These are phyloP conservation scores for Clonostachys chloroleuca DNA, from an alignment of 2,329 filamentous ascomycete genomes.

Conservation along the genomic window DNA sequence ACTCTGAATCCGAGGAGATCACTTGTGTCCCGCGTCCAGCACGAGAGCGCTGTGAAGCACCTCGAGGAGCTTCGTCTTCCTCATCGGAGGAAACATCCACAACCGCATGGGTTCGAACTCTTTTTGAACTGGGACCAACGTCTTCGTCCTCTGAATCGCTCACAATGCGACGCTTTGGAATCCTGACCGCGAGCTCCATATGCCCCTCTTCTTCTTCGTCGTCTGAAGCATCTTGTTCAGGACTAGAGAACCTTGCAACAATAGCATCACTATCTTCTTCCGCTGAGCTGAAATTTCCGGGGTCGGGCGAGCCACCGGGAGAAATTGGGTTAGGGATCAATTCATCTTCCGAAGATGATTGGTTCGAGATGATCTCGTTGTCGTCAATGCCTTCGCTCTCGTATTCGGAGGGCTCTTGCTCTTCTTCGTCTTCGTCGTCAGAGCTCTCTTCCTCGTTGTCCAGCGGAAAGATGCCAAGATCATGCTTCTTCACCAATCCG, in stretches of 20 bases:
- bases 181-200: too few relatives aligned
- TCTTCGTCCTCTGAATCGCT: conserved; percentile 5
- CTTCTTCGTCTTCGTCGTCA: not conserved
- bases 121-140: not conserved
- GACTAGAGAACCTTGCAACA: conserved; percentile 1
- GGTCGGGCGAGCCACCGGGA: not conserved
- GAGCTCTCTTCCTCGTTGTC: not conserved
- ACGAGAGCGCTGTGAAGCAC: not conserved
- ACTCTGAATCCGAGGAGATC: not conserved
- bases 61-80: not conserved
- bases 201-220: not conserved
- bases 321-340: conserved; percentile 4
- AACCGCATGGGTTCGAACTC: not conserved
- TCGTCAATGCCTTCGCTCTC: conserved; percentile 8
- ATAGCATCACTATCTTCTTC: not conserved
- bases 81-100: not conserved
- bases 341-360: conserved; percentile 5
- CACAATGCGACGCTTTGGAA: conserved; percentile 3
- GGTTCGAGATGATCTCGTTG: not conserved
- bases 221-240: conserved; percentile 1
- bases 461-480: not conserved
- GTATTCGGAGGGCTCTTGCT: conserved; percentile 3
- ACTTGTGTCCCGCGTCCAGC: not conserved
- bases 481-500: not conserved
- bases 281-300: not conserved